These are phyloP conservation scores for Pochonia chlamydosporia DNA, from an alignment of 2,329 filamentous ascomycete genomes.

Conservation along the genomic window DNA sequence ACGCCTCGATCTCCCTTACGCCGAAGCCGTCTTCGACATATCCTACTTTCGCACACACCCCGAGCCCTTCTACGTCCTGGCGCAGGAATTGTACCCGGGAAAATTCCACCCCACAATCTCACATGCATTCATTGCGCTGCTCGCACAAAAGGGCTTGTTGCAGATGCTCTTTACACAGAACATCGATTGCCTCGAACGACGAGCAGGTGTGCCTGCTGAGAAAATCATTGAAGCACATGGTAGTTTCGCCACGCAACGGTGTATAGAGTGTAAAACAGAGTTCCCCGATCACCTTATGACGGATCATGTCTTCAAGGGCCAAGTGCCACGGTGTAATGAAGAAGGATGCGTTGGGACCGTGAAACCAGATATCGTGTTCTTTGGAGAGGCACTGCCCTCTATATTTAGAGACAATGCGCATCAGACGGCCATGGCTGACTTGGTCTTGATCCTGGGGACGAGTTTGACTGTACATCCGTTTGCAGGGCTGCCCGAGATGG, in stretches of 20 bases:
- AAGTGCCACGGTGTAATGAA: constrained; percentile 63
- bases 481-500: constrained; percentile 67
- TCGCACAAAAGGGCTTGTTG: constrained; percentile 72
- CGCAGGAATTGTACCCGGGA: constrained; percentile 87
- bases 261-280: constrained; percentile 74
- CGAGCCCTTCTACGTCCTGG: constrained; percentile 84
- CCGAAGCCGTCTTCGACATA: constrained; percentile 93
- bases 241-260: constrained; percentile 85
- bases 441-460: constrained; percentile 83
- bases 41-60: constrained; percentile 80
- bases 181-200: constrained; percentile 89
- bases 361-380: constrained; percentile 94
- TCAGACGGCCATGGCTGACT: constrained; percentile 58
- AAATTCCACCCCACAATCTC: constrained; percentile 83
- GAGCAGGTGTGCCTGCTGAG: constrained; percentile 74
- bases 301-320: constrained; percentile 56
- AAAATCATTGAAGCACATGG: constrained; percentile 92
- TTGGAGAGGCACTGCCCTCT: constrained; percentile 62
- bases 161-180: constrained; percentile 94
- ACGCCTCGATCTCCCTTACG: constrained; percentile 76
- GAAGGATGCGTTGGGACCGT: constrained; percentile 68
- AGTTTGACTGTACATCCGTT: constrained; percentile 87
- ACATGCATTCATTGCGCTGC: constrained; percentile 80
- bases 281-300: constrained; percentile 74
- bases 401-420: constrained; percentile 29